Evolutionary conservation across 164 flowering plant species (phyloP).

Genomic region (Hamamelis virginiana): DNA sequence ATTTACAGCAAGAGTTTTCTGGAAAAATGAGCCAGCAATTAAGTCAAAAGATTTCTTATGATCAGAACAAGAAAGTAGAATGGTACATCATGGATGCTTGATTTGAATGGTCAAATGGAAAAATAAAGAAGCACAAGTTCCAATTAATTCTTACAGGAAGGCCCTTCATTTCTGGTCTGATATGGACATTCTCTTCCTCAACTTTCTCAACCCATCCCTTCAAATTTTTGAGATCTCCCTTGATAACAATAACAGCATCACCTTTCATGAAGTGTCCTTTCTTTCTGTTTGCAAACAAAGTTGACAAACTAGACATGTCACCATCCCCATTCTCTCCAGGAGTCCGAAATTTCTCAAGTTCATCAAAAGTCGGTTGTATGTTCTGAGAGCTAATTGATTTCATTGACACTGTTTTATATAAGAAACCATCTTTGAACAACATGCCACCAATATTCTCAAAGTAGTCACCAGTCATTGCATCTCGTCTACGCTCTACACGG

Average conservation of each 20-base stretch:
- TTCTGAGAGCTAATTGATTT: slow-evolving; percentile 79
- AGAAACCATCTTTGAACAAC: slow-evolving; percentile 83
- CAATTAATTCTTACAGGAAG: slow-evolving; percentile 54
- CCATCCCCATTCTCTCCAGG: slow-evolving; percentile 79
- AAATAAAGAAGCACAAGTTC: neutral
- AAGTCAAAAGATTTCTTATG: neutral
- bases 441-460: slow-evolving; percentile 71
- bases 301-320: slow-evolving; percentile 64
- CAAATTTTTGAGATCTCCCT: slow-evolving; percentile 87
- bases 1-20: slow-evolving; percentile 78
- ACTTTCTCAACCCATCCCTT: slow-evolving; percentile 98
- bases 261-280: slow-evolving; percentile 97
- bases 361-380: slow-evolving; percentile 87
- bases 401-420: slow-evolving; percentile 72
- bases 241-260: slow-evolving; percentile 83
- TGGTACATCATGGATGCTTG: neutral
- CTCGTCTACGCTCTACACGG: slow-evolving; percentile 79
- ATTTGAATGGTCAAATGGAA: neutral
- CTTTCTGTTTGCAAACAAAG: slow-evolving; percentile 84
- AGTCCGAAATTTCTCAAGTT: slow-evolving; percentile 83
- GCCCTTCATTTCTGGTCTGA: slow-evolving; percentile 76
- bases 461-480: slow-evolving; percentile 66
- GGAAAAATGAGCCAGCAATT: slow-evolving; percentile 9
- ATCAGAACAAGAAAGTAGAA: neutral
- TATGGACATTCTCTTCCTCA: slow-evolving; percentile 84